Evolutionary conservation across 352 stramenopile species (phyloP).

Genomic region (Phytopythium ostracodes): DNA sequence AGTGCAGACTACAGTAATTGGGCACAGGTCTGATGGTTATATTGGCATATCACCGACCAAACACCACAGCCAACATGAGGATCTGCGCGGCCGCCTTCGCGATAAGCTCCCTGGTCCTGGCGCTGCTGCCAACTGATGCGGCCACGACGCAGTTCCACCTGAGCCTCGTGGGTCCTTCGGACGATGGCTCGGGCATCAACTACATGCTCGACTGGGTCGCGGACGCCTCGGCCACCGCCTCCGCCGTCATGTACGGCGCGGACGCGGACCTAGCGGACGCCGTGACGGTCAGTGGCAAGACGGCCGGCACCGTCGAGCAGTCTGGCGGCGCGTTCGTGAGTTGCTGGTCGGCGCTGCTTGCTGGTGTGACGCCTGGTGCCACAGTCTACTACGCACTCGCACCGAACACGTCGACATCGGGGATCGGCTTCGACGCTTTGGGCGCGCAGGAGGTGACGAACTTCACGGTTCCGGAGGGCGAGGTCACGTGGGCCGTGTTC

Average conservation of each 20-base stretch:
- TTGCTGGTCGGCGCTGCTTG: slow-evolving; percentile 62
- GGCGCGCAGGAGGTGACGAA: slow-evolving; percentile 16
- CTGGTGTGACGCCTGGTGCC: slow-evolving; percentile 31
- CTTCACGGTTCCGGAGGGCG: slow-evolving; percentile 40
- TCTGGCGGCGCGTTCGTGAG: slow-evolving; percentile 23
- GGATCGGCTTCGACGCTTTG: slow-evolving; percentile 15
- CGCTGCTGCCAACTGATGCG: background rate
- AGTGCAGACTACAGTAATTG: too few species aligned
- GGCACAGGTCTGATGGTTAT: too few species aligned
- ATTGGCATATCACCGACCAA: too few species aligned
- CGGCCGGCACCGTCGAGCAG: slow-evolving; percentile 46
- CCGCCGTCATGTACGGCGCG: slow-evolving; percentile 37
- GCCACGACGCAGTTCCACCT: slow-evolving; percentile 64
- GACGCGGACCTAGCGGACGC: slow-evolving; percentile 28
- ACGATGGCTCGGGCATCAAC: slow-evolving; percentile 24
- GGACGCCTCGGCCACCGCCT: slow-evolving; percentile 21
- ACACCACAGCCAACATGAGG: background rate
- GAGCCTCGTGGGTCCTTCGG: slow-evolving; percentile 34
- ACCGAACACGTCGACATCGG: slow-evolving; percentile 10
- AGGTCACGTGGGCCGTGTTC: slow-evolving; percentile 75
- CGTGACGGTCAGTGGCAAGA: slow-evolving; percentile 27
- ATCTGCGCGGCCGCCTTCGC: background rate
- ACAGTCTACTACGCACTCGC: slow-evolving; percentile 66
- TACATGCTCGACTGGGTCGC: slow-evolving; percentile 81
- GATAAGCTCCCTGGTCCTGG: background rate